A percentile compares a stretch with the other conserved stretches of the same genome.
phyloP scores from a whole-genome alignment of 768 basidiomycete species.

The Amanita thiersii region DNA sequence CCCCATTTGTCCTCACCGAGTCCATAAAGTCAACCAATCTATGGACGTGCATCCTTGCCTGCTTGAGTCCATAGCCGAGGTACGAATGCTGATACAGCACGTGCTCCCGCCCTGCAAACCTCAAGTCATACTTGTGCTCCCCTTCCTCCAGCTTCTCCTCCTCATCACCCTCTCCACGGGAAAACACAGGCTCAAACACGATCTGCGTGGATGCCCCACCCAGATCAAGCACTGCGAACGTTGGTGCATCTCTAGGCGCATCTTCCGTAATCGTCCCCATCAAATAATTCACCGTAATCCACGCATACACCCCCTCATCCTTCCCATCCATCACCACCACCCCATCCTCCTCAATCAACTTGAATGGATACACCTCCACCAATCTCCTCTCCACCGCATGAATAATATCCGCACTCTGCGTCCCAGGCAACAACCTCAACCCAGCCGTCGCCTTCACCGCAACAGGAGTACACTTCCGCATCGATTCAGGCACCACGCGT shows the following conservation, averaged over 20 bases:
- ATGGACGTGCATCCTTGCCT: constrained; percentile 77
- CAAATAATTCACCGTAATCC: constrained; percentile 97
- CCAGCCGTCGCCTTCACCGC: constrained; percentile 93
- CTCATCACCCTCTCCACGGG: constrained; percentile 14
- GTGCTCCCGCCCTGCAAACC: constrained; percentile 62
- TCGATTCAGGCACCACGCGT: constrained; percentile 57
- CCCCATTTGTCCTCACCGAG: constrained; percentile 24
- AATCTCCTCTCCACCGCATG: constrained; percentile 61
- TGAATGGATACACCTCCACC: constrained; percentile 59
- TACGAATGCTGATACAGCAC: constrained; percentile 96
- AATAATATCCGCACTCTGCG: constrained; percentile 64
- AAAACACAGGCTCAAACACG: constrained; percentile 83
- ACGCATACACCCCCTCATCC: constrained; percentile 97
- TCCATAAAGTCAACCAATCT: constrained; percentile 85
- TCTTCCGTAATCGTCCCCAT: constrained; percentile 61
- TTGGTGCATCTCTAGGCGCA: constrained; percentile 23
- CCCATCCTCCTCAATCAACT: constrained; percentile 38
- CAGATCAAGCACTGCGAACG: constrained; percentile 90
- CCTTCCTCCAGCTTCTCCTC: constrained; percentile 53
- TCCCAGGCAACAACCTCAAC: constrained; percentile 58
- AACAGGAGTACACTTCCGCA: constrained; percentile 76
- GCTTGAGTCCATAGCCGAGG: constrained; percentile 93
- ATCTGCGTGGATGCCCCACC: constrained; percentile 98
- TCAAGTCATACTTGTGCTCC: constrained; percentile 86
- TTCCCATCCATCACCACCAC: constrained; percentile 92